Percentiles rank a stretch among this genome's conserved stretches.
Evolutionary conservation across 202 grass and related monocot genomes (phyloP).

Genomic region (Cymbopogon flexuosus): DNA sequence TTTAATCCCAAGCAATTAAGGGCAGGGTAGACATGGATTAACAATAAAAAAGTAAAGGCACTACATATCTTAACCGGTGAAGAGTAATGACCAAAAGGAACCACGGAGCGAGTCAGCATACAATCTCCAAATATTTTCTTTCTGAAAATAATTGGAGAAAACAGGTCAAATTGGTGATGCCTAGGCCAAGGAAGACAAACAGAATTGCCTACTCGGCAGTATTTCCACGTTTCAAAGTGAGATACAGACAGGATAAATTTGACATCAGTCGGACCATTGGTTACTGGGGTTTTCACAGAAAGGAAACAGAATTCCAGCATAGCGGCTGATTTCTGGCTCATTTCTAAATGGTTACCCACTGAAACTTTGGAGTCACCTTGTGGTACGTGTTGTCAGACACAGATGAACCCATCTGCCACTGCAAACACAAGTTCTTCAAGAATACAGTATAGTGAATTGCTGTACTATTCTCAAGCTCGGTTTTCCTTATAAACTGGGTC

Average conservation of each 20-base stretch:
- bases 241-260: not conserved
- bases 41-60: constrained; percentile 27
- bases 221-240: constrained; percentile 1
- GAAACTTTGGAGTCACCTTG: not conserved
- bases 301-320: not conserved
- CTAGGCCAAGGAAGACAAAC: not conserved
- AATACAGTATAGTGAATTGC: not conserved
- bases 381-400: not conserved
- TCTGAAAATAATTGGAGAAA: not conserved
- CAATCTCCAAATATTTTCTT: not conserved
- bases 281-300: not conserved
- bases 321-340: not conserved
- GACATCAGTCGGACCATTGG: not conserved
- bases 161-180: not conserved
- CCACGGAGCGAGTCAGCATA: not conserved
- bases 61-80: constrained; percentile 2
- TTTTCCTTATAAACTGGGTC: not conserved
- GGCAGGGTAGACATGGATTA: constrained; percentile 18
- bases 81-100: not conserved
- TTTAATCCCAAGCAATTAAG: constrained; percentile 41
- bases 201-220: not conserved
- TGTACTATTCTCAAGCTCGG: not conserved
- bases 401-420: not conserved
- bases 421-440: not conserved
- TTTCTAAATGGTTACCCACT: constrained; percentile 27